phyloP scores from a whole-genome alignment of 768 basidiomycete species.

The Xanthoconium stramineum region DNA sequence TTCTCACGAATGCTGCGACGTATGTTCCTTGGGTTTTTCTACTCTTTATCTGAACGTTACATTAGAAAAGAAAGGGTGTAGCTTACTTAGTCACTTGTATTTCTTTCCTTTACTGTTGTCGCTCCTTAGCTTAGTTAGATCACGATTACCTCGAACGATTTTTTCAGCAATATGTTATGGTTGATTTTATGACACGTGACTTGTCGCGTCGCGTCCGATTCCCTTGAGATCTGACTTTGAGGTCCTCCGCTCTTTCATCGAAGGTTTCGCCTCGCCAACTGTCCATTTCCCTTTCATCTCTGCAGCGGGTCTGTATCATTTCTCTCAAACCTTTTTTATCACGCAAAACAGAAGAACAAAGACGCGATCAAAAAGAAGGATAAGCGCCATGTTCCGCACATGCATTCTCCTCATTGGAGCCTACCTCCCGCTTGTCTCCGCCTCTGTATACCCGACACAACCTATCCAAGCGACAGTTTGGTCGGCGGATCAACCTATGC shows the following conservation, averaged over 20 bases:
- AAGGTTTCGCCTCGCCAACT: slow-evolving; percentile 1
- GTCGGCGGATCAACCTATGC: slow-evolving; percentile 39
- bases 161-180: neutral
- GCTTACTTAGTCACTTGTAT: slow-evolving; percentile 21
- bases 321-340: neutral
- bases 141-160: slow-evolving; percentile 2
- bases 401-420: neutral
- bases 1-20: slow-evolving; percentile 9
- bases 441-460: slow-evolving; percentile 48
- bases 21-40: neutral
- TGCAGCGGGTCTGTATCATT: slow-evolving; percentile 31
- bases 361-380: neutral
- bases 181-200: slow-evolving; percentile 31
- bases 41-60: slow-evolving; percentile 2
- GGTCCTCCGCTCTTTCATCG: neutral
- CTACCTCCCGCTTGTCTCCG: slow-evolving; percentile 19
- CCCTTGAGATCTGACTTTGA: neutral
- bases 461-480: slow-evolving; percentile 47
- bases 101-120: slow-evolving; percentile 5
- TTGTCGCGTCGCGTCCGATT: slow-evolving; percentile 11
- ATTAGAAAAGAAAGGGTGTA: slow-evolving; percentile 16
- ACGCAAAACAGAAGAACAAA: neutral
- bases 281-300: slow-evolving; percentile 1
- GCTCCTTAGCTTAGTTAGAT: slow-evolving; percentile 9
- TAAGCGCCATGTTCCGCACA: slow-evolving; percentile 6